Evolutionary conservation across 192 early-diverging fungal genomes (phyloP).

Genomic region (Rhizophagus sp.): DNA sequence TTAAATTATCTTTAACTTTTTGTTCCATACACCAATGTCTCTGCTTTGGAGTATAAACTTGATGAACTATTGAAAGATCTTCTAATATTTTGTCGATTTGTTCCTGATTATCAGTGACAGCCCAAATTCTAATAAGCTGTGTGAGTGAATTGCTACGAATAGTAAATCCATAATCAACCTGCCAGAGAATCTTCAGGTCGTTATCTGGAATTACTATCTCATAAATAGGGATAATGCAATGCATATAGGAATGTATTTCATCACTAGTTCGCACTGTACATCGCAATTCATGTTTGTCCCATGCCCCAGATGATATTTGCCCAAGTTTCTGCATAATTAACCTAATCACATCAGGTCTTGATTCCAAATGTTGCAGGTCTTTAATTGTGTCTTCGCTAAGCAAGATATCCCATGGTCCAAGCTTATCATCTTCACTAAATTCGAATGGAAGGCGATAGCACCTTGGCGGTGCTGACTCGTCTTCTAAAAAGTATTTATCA

Average conservation of each 20-base stretch:
- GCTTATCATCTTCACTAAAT: slow-evolving; percentile 14
- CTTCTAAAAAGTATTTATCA: neutral
- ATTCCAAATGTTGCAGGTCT: neutral
- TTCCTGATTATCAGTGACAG: neutral
- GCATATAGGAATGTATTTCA: no score
- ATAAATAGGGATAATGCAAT: neutral
- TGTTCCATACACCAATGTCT: neutral
- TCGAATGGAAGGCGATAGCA: slow-evolving; percentile 20
- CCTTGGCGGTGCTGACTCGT: neutral
- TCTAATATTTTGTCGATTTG: slow-evolving; percentile 1
- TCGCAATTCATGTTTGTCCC: neutral
- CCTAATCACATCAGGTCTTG: neutral
- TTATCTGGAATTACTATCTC: neutral
- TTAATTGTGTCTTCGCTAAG: slow-evolving; percentile 25
- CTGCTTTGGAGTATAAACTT: slow-evolving; percentile 5
- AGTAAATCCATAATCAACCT: slow-evolving; percentile 17
- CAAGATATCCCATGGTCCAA: slow-evolving; percentile 22
- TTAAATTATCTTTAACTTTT: neutral
- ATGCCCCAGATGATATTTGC: slow-evolving; percentile 14
- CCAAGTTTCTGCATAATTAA: slow-evolving; percentile 6
- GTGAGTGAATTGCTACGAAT: neutral
- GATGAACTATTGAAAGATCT: slow-evolving; percentile 13
- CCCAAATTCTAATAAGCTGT: slow-evolving; percentile 22
- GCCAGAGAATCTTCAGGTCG: slow-evolving; percentile 6
- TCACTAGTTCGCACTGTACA: neutral